Conservation (phyloP, 106 monocot genomes). For the Ottelia alismoides region DNA sequence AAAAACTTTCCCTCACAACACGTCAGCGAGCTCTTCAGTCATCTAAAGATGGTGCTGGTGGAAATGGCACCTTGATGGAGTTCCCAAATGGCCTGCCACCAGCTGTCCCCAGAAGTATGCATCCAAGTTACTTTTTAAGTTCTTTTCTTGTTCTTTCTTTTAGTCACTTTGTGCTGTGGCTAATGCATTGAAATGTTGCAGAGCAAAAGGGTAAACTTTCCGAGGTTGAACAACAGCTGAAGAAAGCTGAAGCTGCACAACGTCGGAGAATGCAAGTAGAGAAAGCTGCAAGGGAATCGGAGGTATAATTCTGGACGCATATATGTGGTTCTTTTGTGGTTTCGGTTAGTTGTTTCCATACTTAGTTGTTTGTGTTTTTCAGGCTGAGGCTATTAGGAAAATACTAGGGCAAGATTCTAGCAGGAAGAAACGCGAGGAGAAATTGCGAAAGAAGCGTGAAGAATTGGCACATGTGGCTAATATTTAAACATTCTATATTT, state of each 20-base stretch:
- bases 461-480: slow-evolving; percentile 45
- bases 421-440: slow-evolving; percentile 75
- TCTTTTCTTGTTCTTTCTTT: not conserved
- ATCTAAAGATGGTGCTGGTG: too few species aligned
- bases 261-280: slow-evolving; percentile 91
- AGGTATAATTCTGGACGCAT: slow-evolving; percentile 43
- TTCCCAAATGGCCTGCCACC: too few species aligned
- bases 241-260: slow-evolving; percentile 85
- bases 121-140: not conserved
- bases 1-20: too few species aligned
- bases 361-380: not conserved
- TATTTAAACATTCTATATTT: too few species aligned
- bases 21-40: too few species aligned
- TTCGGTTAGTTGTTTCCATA: not conserved
- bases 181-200: slow-evolving; percentile 10
- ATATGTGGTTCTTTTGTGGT: too few species aligned
- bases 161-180: not conserved
- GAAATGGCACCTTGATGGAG: too few species aligned
- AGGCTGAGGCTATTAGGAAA: slow-evolving; percentile 97
- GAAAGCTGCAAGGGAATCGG: slow-evolving; percentile 63
- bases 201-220: slow-evolving; percentile 89
- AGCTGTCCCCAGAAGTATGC: too few species aligned
- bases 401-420: slow-evolving; percentile 78
- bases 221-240: slow-evolving; percentile 83
- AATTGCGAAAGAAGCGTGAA: slow-evolving; percentile 55